Evolutionary conservation across 2,329 filamentous ascomycete genomes (phyloP), one percentile per base, ranked within the genome.

Genomic region (Calonectria naviculata): DNA sequence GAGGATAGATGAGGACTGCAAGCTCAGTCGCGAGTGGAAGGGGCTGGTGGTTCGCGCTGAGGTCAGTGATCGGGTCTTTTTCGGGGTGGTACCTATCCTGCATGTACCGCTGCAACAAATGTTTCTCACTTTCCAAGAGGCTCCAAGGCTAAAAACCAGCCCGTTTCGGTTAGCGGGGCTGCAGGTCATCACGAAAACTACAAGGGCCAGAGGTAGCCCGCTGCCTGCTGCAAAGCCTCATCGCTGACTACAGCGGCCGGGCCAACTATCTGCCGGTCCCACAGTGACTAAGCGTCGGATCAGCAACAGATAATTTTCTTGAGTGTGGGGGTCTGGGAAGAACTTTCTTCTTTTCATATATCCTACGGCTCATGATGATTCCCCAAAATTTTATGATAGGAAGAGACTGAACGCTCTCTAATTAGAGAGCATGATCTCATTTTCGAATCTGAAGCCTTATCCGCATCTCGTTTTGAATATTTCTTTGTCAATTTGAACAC

Each of bases 381-480:
- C 83, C 81, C 81, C 81, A 84, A 84, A 85, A 86, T 84, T 80
- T 82, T 83, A 90, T 90, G 88, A 92, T 92, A 92, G 90, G 90
- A 92, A 92, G 90, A 92, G 89, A 88, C 86, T 91, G 89, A 91
- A 88, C 85, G 87, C 85, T 87, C 82, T 83, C 83, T 78, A 73
- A 72, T 76, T 75, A 83, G 86, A 84, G 84, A 86, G 85, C 84
- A 87, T 91, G 90, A 91, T 91, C 87, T 90, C 87, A 91, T 85
- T 82, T 84, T 83, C 81, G 81, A 87, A 89, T 91, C 90, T 91
- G 89, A 91, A 90, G 89, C 89, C 84, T 75, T 5, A 1, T 73
- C 56, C 24, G 17, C 42, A 19, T 65, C 21, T 9, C 13, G 52
- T 24, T 70, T 38, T 38, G 44, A 42, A 67, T 67, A 75, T 70